Evolutionary conservation across 2,329 filamentous ascomycete species (phyloP).

Genomic region (Hypoxylon sp.): DNA sequence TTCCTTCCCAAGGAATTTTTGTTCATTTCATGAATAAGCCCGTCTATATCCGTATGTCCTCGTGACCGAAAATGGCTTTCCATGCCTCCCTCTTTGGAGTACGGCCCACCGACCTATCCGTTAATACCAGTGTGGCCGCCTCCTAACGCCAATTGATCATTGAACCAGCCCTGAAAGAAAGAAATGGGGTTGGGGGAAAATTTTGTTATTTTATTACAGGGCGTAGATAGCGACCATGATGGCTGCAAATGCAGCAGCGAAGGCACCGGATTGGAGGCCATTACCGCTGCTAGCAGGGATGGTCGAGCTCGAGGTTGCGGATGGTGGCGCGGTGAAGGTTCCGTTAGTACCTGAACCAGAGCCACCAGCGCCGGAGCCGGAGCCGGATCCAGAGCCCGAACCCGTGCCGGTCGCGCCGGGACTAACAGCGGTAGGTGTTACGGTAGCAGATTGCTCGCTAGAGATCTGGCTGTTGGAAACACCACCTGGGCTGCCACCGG

Average conservation of each 20-base stretch:
- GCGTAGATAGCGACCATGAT: conserved; percentile 54
- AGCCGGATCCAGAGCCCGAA: conserved; percentile 37
- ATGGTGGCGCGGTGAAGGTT: conserved; percentile 43
- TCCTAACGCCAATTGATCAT: conserved; percentile 37
- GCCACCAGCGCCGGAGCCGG: conserved; percentile 43
- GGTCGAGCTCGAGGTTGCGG: conserved; percentile 34
- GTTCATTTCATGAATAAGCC: conserved; percentile 30
- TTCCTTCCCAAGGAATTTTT: conserved; percentile 26
- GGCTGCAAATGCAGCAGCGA: conserved; percentile 52
- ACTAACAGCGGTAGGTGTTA: conserved; percentile 37
- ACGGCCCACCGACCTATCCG: conserved; percentile 16
- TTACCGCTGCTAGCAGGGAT: conserved; percentile 44
- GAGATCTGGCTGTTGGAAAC: conserved; percentile 50
- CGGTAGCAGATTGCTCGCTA: conserved; percentile 46
- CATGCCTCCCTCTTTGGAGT: conserved; percentile 4
- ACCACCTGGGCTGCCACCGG: conserved; percentile 49
- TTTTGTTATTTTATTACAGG: conserved; percentile 49
- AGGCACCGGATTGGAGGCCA: conserved; percentile 47
- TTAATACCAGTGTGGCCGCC: conserved; percentile 25
- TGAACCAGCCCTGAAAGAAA: conserved; percentile 19
- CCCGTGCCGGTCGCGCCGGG: conserved; percentile 38
- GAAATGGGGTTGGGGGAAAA: neutral
- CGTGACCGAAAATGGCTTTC: conserved; percentile 16
- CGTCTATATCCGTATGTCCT: conserved; percentile 38
- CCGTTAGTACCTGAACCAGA: conserved; percentile 50